A percentile compares a stretch with the other conserved stretches of the same genome.
These are phyloP conservation scores for Dryas drummondii DNA, from an alignment of 306 rosid genomes.

Conservation along the genomic window DNA sequence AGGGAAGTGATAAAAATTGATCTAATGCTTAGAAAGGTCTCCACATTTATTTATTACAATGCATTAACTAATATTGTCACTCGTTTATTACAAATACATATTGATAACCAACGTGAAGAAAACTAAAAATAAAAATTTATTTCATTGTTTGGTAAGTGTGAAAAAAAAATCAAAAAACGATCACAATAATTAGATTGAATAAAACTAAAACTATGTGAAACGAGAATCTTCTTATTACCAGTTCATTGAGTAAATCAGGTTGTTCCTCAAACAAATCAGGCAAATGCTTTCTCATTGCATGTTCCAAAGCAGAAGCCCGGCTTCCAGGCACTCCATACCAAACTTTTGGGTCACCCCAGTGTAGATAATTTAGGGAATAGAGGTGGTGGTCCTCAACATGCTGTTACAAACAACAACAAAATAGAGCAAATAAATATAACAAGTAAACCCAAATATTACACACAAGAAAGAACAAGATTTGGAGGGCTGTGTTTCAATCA, in stretches of 20 bases:
- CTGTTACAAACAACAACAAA: constrained; percentile 44
- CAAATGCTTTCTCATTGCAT: constrained; percentile 76
- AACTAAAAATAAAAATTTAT: too few species aligned
- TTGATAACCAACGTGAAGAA: too few species aligned
- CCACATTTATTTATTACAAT: too few species aligned
- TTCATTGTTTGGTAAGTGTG: too few species aligned
- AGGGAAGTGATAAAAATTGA: background rate
- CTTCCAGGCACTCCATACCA: constrained; percentile 96
- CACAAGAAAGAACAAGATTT: background rate
- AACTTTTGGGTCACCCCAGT: constrained; percentile 90
- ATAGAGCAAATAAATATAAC: constrained; percentile 21
- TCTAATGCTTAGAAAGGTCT: too few species aligned
- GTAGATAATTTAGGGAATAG: constrained; percentile 86
- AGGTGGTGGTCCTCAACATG: constrained; percentile 99
- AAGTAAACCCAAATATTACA: constrained; percentile 7
- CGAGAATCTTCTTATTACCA: constrained; percentile 46
- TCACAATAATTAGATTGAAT: background rate
- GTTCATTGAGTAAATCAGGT: constrained; percentile 89
- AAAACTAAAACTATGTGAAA: background rate
- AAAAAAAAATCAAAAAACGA: too few species aligned
- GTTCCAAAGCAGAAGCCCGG: constrained; percentile 69
- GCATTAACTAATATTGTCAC: too few species aligned
- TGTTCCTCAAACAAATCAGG: constrained; percentile 89
- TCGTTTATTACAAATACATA: too few species aligned
- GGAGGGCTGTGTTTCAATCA: background rate